These are phyloP conservation scores for Fusarium agapanthi DNA, from an alignment of 2,329 filamentous ascomycete species.

Conservation along the genomic window DNA sequence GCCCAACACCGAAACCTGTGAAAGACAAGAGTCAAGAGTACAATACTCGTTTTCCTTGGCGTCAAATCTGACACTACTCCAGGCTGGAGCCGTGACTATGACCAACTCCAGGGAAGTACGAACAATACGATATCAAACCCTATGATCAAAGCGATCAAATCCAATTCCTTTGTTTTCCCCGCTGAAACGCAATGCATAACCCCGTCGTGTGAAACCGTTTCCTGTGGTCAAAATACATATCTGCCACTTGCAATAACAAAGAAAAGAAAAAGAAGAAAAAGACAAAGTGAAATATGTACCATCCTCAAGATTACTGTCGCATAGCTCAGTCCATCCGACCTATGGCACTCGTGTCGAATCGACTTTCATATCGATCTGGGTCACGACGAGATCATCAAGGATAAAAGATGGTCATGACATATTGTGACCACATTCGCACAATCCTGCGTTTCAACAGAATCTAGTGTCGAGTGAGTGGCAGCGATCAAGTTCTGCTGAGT, in stretches of 20 bases:
- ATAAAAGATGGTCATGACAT: slow-evolving; percentile 7
- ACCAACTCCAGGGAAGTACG: slow-evolving; percentile 2
- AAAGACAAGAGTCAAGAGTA: slow-evolving; percentile 31
- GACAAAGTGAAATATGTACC: slow-evolving; percentile 42
- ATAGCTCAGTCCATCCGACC: neutral
- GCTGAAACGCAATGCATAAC: slow-evolving; percentile 52
- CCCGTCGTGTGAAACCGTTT: slow-evolving; percentile 47
- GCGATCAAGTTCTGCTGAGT: neutral
- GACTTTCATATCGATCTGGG: neutral
- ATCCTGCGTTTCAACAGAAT: slow-evolving; percentile 28
- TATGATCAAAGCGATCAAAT: slow-evolving; percentile 37
- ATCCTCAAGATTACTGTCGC: slow-evolving; percentile 40
- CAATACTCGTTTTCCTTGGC: slow-evolving; percentile 3
- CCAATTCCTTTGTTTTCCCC: slow-evolving; percentile 45
- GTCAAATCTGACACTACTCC: neutral
- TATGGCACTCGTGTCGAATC: neutral
- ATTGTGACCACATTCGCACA: slow-evolving; percentile 9
- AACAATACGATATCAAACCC: slow-evolving; percentile 34
- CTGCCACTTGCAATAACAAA: slow-evolving; percentile 37
- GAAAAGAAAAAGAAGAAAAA: slow-evolving; percentile 17
- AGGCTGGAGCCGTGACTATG: neutral
- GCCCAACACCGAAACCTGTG: slow-evolving; percentile 36
- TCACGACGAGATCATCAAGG: neutral
- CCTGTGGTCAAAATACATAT: slow-evolving; percentile 34
- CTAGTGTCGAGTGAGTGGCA: slow-evolving; percentile 20